Percentiles rank a stretch among this genome's conserved stretches.
Evolutionary conservation across 2,329 filamentous ascomycete genomes (phyloP).

Genomic region (Coniochaeta pulveracea): DNA sequence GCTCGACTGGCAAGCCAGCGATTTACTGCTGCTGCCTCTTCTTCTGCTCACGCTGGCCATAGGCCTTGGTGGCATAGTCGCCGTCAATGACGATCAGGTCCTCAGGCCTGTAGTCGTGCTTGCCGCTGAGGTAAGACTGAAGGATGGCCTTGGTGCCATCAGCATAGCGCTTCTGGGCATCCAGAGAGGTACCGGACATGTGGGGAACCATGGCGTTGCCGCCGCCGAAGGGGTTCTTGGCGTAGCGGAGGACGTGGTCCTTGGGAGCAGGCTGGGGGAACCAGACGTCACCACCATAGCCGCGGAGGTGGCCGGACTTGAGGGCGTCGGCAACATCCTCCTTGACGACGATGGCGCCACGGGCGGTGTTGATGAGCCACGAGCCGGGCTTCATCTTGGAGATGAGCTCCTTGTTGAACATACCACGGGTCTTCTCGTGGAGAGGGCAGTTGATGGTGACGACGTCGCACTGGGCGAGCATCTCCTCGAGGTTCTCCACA

Average conservation of each 20-base stretch:
- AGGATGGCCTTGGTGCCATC: conserved; percentile 82
- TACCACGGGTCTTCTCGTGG: conserved; percentile 90
- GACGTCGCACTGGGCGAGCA: conserved; percentile 87
- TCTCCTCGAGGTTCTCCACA: conserved; percentile 82
- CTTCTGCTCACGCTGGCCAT: conserved; percentile 60
- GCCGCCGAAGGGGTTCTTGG: conserved; percentile 89
- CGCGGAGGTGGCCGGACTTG: conserved; percentile 80
- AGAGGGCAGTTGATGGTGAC: conserved; percentile 99
- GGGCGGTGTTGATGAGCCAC: conserved; percentile 97
- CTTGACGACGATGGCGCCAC: conserved; percentile 98
- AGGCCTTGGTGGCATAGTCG: conserved; percentile 91
- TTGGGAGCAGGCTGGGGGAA: conserved; percentile 93
- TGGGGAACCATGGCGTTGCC: conserved; percentile 98
- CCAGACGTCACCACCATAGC: conserved; percentile 87
- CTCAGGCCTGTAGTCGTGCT: conserved; percentile 76
- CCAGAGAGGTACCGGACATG: conserved; percentile 98
- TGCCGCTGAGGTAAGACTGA: conserved; percentile 79
- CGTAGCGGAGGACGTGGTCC: conserved; percentile 86
- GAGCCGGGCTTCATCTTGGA: conserved; percentile 97
- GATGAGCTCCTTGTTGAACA: conserved; percentile 98
- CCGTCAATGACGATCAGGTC: conserved; percentile 85
- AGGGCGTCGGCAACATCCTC: conserved; percentile 94
- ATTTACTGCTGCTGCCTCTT: too few relatives aligned
- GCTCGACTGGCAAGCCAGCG: too few relatives aligned
- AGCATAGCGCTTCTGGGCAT: conserved; percentile 89